Base-by-base conservation (phyloP, 176 grass and related monocot genomes). In the Hsuehochloa calcarea region DNA sequence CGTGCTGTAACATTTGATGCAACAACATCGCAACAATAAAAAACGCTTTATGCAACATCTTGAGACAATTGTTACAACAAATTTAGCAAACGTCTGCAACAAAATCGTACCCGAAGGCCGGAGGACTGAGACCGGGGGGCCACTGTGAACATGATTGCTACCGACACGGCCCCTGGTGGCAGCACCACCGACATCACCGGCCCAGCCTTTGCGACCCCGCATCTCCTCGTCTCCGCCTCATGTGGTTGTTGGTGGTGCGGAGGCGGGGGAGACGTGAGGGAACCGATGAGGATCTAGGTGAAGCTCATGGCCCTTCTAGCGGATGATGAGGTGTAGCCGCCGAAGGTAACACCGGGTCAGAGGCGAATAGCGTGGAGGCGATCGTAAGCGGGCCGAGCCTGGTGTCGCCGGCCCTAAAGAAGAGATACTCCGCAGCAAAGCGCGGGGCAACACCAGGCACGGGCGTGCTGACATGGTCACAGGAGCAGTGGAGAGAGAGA, bases 301-400 rank as follows among this genome's bases (percentile, higher is more conserved):
- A 95, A 98, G 67, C 82, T 93, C 14, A 72, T 43, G 19, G 84
- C 10, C 40, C 77, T 74, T 5, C 50, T 75, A 43, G 72, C 70
- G 20, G 76, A 90, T 22, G 38, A 90, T 49, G 69, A 88, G 25
- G 27, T 79, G 3, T 83, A 66, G 8, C 39, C 31, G 69, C 78
- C 78, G 29, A 26, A 69, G 19, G 14, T 86, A 31, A 67, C 79
- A 34, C 80, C 92, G 27, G 15, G 65, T 93, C 90, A 22, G 82
- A 85, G 0, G 91, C 47, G 73, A 98, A 98, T 72, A 98, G 82
- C 72, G 91, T 88, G 55, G 96, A 98, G 71, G 94, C 93, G 75
- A 98, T 83, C 37, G 96, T 94, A 68, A 98, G 87, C 66, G 93
- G 96, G 40, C 96, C 93, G 15, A 93, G 96, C 84, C 96, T 98